Conservation (phyloP, 192 early-diverging fungal species). For the Glomus cerebriforme region DNA sequence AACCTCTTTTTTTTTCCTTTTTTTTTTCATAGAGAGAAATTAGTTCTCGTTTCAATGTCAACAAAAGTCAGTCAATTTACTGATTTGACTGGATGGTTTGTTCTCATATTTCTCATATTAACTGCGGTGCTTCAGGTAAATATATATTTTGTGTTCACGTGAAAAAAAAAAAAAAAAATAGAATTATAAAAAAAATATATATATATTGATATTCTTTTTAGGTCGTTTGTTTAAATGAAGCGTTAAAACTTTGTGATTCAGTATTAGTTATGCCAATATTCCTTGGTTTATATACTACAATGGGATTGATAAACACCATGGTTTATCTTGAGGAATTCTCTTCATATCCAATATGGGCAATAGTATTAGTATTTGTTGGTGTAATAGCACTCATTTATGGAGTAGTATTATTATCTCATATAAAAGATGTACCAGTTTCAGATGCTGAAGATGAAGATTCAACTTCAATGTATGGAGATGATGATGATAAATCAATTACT, state of each 20-base stretch:
- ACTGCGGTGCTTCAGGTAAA: conserved; percentile 58
- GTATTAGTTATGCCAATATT: conserved; percentile 61
- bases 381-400: conserved; percentile 53
- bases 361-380: conserved; percentile 50
- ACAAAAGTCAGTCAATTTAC: conserved; percentile 51
- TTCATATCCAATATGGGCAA: conserved; percentile 50
- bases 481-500: not conserved
- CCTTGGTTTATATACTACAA: conserved; percentile 56
- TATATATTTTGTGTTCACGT: not conserved
- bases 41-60: conserved; percentile 41
- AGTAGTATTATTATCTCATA: conserved; percentile 50
- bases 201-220: conserved; percentile 27
- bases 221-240: conserved; percentile 60
- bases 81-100: conserved; percentile 53
- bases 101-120: conserved; percentile 49
- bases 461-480: not conserved
- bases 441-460: not conserved
- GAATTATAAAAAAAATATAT: not conserved
- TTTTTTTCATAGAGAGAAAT: conserved; percentile 36
- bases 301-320: conserved; percentile 59
- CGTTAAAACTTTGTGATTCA: conserved; percentile 54
- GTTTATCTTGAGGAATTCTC: conserved; percentile 58
- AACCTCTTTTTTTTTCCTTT: not conserved
- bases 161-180: no score
- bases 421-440: conserved; percentile 29